Base-by-base conservation (phyloP, 2,329 filamentous ascomycete genomes). In the Sordariomycetes sp. region DNA sequence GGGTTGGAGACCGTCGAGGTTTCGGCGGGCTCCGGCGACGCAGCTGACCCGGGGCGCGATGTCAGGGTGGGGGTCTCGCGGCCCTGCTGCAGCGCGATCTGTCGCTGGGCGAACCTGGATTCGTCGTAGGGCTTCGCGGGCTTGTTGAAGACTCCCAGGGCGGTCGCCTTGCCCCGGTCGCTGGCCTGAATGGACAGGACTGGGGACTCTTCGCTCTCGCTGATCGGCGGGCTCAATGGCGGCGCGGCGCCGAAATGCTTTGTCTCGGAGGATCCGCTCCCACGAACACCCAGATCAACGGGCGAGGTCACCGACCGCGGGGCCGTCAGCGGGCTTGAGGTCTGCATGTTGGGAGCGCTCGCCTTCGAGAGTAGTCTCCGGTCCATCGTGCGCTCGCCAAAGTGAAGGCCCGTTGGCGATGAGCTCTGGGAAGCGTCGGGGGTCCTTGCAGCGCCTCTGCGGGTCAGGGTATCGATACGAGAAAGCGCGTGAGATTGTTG, bases 101-200 rank as follows among this genome's bases (percentile, higher is more conserved):
- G 88, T 52, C 90, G 83, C 67, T 95, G 87, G 5, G 89, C 82
- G 65, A 90, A 97, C 66, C 90, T 88, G 22, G 87, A 83, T 66
- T 97, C 92, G 65, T 96, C 90, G 64, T 94, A 96, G 8, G 85
- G 81, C 55, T 87, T 82, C 1, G 76, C 73, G 1, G 91, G 89
- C 67, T 90, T 90, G 62, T 87, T 87, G 60, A 81, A 79, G 25
- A 80, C 72, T 22, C 76, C 77, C 65, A 78, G 72, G 1, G 89
- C 88, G 0, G 90, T 95, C 5, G 89, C 88, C 68, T 94, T 96
- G 56, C 88, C 90, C 53, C 83, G 77, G 64, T 96, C 92, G 61
- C 85, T 85, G 0, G 88, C 86, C 60, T 89, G 83, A 14, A 94
- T 79, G 10, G 86, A 71, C 16, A 95, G 76, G 1, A 80, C 69